Base-by-base conservation (phyloP, 192 early-diverging fungal genomes). In the Chytriomyces hyalinus region DNA sequence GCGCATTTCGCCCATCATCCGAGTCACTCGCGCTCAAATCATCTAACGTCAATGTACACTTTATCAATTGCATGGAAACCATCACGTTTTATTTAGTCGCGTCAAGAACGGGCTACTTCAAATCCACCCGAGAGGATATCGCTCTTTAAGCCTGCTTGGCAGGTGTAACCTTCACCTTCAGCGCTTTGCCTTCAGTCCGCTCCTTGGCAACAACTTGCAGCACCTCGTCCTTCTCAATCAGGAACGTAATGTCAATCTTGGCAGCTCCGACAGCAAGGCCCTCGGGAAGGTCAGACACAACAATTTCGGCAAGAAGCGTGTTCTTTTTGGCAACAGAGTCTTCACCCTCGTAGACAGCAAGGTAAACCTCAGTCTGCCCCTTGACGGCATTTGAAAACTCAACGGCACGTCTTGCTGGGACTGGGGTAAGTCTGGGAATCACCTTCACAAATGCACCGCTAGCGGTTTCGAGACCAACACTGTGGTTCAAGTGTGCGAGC, bases 331-430 rank as follows among this genome's bases (percentile, higher is more conserved):
- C 85, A 49, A 82, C 69, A 44, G 61, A 70, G 53, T 68, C 82
- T 76, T 96, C 93, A 75, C 93, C 93, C 87, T 98, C 94, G 79
- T 90, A 91, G 28, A 77, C 76, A 22, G 93, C 90, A 76, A 98
- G 75, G 82, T 92, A 96, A 20, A 92, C 89, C 53, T 91, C 89
- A 43, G 80, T 82, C 70, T 94, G 93, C 61, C 88, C 89, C 60
- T 86, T 88, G 17, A 73, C 81, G 26, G 89, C 84, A 70, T 92
- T 84, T 22, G 88, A 84, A 64, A 97, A 92, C 75, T 91, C 86
- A 76, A 96, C 82, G 17, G 90, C 80, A 61, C 96, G 91, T 69
- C 90, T 87, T 59, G 90, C 92, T 36, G 97, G 97, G 63, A 97
- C 86, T 61, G 96, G 91, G 13, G 95, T 94, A 76, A 94, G 89